Evolutionary conservation across 2,329 filamentous ascomycete genomes (phyloP), one percentile per base, ranked within the genome.

Genomic region (Alternaria consortialis): DNA sequence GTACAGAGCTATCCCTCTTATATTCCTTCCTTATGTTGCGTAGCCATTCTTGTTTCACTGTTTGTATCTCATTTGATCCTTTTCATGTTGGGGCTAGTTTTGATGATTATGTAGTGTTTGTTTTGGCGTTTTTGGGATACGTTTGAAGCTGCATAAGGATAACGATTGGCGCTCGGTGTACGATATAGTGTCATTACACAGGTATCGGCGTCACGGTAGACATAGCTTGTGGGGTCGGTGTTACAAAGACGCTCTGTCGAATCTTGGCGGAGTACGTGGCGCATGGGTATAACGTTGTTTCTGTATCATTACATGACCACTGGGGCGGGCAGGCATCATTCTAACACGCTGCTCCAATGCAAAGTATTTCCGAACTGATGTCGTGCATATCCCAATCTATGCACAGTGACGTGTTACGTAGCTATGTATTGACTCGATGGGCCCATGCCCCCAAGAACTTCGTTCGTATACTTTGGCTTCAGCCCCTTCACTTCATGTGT

Each of bases 101-200:
- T 42, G 11, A 8, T 32, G 39, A 8, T 42, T 29, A 23, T 20
- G 25, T 40, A 20, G 20, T 20, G 20, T 20, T 20, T 4, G 48
- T 13, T 53, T n/a, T 27, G 48, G 56, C 43, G 50, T 54, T 54
- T 32, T 36, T 29, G 42, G 37, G 27, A 58, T 54, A 58, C 56
- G 56, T 55, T 25, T 31, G 7, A 43, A 1, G 7, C 3, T 12
- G 25, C 17, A n/a, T 25, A 25, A 11, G 7, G 34, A 20, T 20
- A 15, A 39, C 15, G 42, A 29, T 53, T 53, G 23, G 31, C 15
- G 37, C 23, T 50, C n/a, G 27, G 29, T 36, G 42, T 43, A 52
- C 20, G 42, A 4, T 36, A 25, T 5, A 11, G 12, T 13, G 36
- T 15, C 32, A 13, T 34, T 7, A 7, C 12, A 23, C 13, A 20